Evolutionary conservation across 305 asterid species (phyloP).

Genomic region (Ruellia speciosa): DNA sequence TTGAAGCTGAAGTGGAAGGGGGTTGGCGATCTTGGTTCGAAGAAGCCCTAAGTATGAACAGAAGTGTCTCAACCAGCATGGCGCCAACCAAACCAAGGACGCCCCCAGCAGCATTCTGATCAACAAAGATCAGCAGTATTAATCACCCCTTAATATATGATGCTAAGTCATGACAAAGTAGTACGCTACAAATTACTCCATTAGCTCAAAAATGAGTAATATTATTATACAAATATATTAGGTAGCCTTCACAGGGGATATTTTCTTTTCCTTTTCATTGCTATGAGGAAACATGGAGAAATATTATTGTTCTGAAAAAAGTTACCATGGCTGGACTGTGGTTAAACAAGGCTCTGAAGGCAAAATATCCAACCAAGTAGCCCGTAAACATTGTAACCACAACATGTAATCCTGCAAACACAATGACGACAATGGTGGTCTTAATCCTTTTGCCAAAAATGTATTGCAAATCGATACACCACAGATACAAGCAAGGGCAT

Average conservation of each 20-base stretch:
- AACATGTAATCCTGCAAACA: constrained; percentile 71
- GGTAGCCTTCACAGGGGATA: not conserved
- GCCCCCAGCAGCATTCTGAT: constrained; percentile 91
- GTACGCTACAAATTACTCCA: not conserved
- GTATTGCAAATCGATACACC: not conserved
- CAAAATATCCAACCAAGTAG: constrained; percentile 73
- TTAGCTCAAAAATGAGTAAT: not conserved
- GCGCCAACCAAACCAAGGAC: constrained; percentile 81
- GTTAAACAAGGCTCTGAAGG: constrained; percentile 85
- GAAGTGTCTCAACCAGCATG: constrained; percentile 86
- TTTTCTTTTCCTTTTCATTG: not conserved
- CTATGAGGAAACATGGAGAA: not conserved
- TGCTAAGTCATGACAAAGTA: not conserved
- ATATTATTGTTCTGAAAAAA: constrained; percentile 1
- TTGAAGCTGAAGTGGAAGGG: constrained; percentile 23
- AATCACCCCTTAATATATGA: not conserved
- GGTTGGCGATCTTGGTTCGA: constrained; percentile 34
- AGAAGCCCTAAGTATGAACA: constrained; percentile 58
- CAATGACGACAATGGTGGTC: constrained; percentile 18
- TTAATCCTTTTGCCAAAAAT: constrained; percentile 7
- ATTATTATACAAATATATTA: too few relatives aligned
- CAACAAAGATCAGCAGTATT: constrained; percentile 10
- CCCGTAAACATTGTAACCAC: constrained; percentile 79
- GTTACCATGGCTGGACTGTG: constrained; percentile 71
- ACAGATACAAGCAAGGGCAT: not conserved